Percentiles rank a stretch among this genome's conserved stretches.
These are phyloP conservation scores for Cryptosporidium andersoni DNA, from an alignment of 169 alveolate species.

Conservation along the genomic window DNA sequence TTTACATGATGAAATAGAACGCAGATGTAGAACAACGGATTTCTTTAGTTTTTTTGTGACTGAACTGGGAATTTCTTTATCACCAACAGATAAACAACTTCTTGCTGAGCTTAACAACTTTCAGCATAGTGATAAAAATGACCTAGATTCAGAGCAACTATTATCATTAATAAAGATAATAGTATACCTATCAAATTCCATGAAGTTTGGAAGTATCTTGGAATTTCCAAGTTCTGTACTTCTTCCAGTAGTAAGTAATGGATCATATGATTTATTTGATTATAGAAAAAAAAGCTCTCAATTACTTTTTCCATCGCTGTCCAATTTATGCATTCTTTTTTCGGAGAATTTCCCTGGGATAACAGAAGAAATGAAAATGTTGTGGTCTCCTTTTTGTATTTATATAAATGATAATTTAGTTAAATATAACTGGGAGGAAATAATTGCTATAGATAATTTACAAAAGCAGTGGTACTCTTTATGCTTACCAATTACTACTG, in stretches of 20 bases:
- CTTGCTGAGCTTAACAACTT: neutral
- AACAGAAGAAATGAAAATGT: too few relatives aligned
- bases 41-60: slow-evolving; percentile 19
- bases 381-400: too few relatives aligned
- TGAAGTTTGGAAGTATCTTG: neutral
- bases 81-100: slow-evolving; percentile 12
- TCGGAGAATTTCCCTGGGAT: too few relatives aligned
- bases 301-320: too few relatives aligned
- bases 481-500: too few relatives aligned
- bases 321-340: too few relatives aligned
- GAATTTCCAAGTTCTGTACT: neutral
- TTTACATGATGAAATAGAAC: too few relatives aligned
- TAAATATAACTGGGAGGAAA: too few relatives aligned
- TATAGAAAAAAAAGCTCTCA: too few relatives aligned
- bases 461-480: slow-evolving; percentile 3
- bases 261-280: too few relatives aligned
- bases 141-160: neutral
- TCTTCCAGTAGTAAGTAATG: too few relatives aligned
- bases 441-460: neutral
- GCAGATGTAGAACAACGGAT: neutral
- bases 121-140: neutral
- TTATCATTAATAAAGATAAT: neutral
- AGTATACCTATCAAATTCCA: neutral
- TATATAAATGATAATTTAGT: too few relatives aligned
- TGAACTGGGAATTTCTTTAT: neutral